Evolutionary conservation across 2,329 filamentous ascomycete genomes (phyloP), one percentile per base, ranked within the genome.

Genomic region (Diaporthe velutina): DNA sequence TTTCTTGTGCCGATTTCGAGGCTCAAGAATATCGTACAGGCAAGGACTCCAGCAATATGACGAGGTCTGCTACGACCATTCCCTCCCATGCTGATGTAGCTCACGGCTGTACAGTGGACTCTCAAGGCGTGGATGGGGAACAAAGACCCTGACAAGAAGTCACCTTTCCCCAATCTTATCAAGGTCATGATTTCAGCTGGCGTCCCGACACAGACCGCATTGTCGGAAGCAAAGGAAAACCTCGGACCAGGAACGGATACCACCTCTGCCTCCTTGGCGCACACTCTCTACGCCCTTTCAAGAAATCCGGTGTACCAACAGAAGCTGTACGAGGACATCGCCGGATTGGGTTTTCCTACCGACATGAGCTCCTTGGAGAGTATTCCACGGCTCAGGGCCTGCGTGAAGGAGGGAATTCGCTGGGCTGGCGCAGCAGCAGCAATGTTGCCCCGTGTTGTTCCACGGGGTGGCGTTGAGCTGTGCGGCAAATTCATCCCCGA

Each of bases 161-260:
- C 66, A 1, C n/a, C 22, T 22, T 70, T 70, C 6, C 73, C 73
- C 0, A 81, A 80, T 17, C 48, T 81, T 6, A 78, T 81, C 15
- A 38, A 74, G 19, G 76, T 78, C 2, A 73, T 81, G 22, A 73
- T 78, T 1, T 57, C 68, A 10, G 76, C 76, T 0, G 79, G 79
- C 0, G 64, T 81, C 2, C 79, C 76, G 15, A 66, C 77, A 0
- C 77, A 80, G 66, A 81, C 79, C 1, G 78, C 79, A 4, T 70
- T 81, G 4, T 79, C 80, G 0, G 80, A 82, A 75, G 81, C 81
- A 1, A 80, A 79, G 4, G 80, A 82, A 45, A 81, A 80, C 5
- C 76, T 82, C 0, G 81, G 80, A 0, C 80, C 80, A 0, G 81
- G 81, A 35, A 82, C 81, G 2, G 80, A 82, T 45, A 82, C 81